These are phyloP conservation scores for Globisporangium nodosum DNA, from an alignment of 352 stramenopile genomes.

Conservation along the genomic window DNA sequence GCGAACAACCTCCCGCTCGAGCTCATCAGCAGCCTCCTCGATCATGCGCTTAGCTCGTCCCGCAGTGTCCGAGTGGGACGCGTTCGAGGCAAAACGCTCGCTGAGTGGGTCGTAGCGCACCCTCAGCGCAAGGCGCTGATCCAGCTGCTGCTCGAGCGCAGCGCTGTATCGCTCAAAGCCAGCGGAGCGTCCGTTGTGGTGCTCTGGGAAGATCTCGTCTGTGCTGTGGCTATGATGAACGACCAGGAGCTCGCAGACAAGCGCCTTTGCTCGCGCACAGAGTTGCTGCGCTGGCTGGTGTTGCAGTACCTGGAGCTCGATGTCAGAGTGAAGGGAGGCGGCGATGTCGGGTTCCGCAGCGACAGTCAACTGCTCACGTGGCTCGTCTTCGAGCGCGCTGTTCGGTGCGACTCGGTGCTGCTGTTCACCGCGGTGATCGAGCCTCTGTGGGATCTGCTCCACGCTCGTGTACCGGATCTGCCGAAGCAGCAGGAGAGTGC, in stretches of 20 bases:
- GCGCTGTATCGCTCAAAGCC: not conserved
- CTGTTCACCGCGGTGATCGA: slow-evolving; percentile 2
- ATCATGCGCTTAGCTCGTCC: not conserved
- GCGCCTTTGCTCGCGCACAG: not conserved
- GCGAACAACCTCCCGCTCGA: slow-evolving; percentile 21
- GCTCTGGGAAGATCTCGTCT: slow-evolving; percentile 4
- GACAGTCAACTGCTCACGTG: not conserved
- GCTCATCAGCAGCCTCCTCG: slow-evolving; percentile 8
- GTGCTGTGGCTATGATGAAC: not conserved
- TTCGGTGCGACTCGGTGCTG: slow-evolving; percentile 6
- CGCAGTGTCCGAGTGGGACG: slow-evolving; percentile 7
- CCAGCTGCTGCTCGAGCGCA: slow-evolving; percentile 4
- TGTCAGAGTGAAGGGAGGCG: not conserved
- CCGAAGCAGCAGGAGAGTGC: not conserved
- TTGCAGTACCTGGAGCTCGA: not conserved
- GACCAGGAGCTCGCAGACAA: not conserved
- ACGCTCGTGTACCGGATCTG: not conserved
- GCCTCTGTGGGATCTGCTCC: not conserved
- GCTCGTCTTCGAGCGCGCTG: slow-evolving; percentile 1
- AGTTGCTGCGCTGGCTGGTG: slow-evolving; percentile 3
- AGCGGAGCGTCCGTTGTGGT: no score
- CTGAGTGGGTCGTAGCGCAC: slow-evolving; percentile 24
- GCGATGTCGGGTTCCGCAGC: not conserved
- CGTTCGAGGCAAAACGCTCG: slow-evolving; percentile 21
- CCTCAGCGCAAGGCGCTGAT: slow-evolving; percentile 20